Evolutionary conservation across 805 yeast species (phyloP), one percentile per base, ranked within the genome.

Genomic region (Wickerhamomyces sydowiorum): DNA sequence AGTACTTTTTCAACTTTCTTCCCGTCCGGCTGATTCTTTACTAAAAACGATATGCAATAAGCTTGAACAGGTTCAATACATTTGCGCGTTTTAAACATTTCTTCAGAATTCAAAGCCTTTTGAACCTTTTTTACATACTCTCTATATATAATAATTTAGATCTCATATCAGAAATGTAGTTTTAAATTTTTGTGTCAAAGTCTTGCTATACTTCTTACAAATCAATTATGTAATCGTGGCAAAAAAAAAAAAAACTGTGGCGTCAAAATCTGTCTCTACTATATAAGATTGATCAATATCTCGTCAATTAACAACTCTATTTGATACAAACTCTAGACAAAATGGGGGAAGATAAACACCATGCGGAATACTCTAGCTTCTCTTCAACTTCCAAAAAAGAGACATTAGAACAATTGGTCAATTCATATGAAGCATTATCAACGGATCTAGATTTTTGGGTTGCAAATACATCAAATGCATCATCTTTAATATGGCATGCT

Each of bases 401-500:
- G 39, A 67, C 77, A 6, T 70, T 89, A 18, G 76, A 79, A 42
- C 67, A 66, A 44, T 63, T 86, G 5, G 39, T 85, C 2, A 73
- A 67, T 37, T 76, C 88, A 1, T 86, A 86, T 51, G 67, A 69
- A 36, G 89, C 91, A 0, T 67, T 91, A 14, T 63, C 80, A 1
- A 66, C 57, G 1, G 87, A 70, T 8, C 86, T 82, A 45, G 57
- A 65, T 25, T 86, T 87, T 63, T 90, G 96, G 96, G 90, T 91
- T 3, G 80, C 95, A 48, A 91, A 93, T 56, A 64, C 89, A 27
- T 77, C 97, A 22, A 91, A 91, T 56, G 83, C 91, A 30, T 73
- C 96, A 7, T 85, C 96, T 5, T 69, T 91, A 44, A 50, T 93
- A 38, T 91, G 96, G 96, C 82, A 88, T 55, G 90, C 86, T 10